Conservation (phyloP, 148 eudicot species). For the Mesembryanthemum crystallinum region DNA sequence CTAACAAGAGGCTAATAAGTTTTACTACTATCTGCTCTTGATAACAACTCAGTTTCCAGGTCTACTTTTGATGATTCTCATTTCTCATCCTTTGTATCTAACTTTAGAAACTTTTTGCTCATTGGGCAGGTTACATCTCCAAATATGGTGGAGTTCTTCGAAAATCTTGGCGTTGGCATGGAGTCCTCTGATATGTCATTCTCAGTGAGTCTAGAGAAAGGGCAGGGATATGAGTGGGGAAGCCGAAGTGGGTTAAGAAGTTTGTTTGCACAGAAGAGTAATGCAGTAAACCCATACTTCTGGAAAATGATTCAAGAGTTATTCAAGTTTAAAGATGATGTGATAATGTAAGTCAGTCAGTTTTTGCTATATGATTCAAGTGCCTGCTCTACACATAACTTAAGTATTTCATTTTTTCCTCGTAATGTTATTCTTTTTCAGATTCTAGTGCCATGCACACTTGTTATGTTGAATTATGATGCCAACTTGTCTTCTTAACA, state of each 20-base stretch:
- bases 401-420: no score
- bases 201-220: slow-evolving; percentile 79
- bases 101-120: background rate
- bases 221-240: slow-evolving; percentile 89
- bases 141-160: slow-evolving; percentile 89
- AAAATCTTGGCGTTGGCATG: slow-evolving; percentile 79
- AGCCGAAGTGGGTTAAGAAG: slow-evolving; percentile 72
- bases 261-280: slow-evolving; percentile 79
- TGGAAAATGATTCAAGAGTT: slow-evolving; percentile 84
- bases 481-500: background rate
- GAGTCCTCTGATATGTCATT: slow-evolving; percentile 96
- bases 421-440: no score
- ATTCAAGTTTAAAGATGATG: slow-evolving; percentile 71
- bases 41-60: background rate
- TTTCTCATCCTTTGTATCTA: background rate
- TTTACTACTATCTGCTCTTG: background rate
- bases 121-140: slow-evolving; percentile 84
- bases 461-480: background rate
- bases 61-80: background rate
- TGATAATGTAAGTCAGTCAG: slow-evolving; percentile 39
- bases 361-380: background rate
- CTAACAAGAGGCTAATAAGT: background rate
- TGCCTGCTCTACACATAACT: no score
- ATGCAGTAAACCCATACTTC: slow-evolving; percentile 69
- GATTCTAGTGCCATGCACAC: background rate